phyloP scores from a whole-genome alignment of 768 basidiomycete genomes.

The Lactarius trivialis region DNA sequence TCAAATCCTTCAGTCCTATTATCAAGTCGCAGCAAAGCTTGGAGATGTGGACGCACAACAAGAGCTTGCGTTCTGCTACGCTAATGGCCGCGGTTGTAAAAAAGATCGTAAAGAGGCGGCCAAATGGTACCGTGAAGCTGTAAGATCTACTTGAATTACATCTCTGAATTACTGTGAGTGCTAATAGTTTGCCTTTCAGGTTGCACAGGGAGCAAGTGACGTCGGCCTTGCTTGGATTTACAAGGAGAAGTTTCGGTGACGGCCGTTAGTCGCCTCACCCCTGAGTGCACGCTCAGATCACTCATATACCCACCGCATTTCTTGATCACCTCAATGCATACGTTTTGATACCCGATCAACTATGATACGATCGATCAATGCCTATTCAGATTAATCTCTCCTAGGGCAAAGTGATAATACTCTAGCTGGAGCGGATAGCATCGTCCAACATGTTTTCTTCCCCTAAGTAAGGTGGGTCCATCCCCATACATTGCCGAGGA shows the following conservation, averaged over 20 bases:
- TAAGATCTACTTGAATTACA: constrained; percentile 31
- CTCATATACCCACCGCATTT: not conserved
- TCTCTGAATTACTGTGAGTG: not conserved
- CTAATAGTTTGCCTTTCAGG: constrained; percentile 30
- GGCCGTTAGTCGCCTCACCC: not conserved
- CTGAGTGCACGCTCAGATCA: not conserved
- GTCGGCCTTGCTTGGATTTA: constrained; percentile 88
- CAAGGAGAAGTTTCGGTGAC: constrained; percentile 67
- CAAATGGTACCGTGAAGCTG: constrained; percentile 86
- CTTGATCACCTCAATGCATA: not conserved
- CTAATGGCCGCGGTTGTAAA: constrained; percentile 85
- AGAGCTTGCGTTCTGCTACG: constrained; percentile 78
- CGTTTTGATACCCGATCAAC: not conserved
- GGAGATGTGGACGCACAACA: constrained; percentile 85
- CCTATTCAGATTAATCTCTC: not conserved
- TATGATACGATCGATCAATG: not conserved
- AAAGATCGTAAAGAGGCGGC: constrained; percentile 83
- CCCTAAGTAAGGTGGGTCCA: not conserved
- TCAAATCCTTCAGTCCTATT: constrained; percentile 56
- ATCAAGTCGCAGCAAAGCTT: constrained; percentile 71
- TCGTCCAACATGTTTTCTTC: not conserved
- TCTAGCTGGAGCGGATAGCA: not conserved
- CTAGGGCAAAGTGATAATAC: not conserved
- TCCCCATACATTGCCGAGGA: not conserved
- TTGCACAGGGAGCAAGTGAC: constrained; percentile 69